A percentile compares a stretch with the other conserved stretches of the same genome.
phyloP scores from a whole-genome alignment of 176 grass and related monocot species.

The sorghum (Sorghum bicolor) region DNA sequence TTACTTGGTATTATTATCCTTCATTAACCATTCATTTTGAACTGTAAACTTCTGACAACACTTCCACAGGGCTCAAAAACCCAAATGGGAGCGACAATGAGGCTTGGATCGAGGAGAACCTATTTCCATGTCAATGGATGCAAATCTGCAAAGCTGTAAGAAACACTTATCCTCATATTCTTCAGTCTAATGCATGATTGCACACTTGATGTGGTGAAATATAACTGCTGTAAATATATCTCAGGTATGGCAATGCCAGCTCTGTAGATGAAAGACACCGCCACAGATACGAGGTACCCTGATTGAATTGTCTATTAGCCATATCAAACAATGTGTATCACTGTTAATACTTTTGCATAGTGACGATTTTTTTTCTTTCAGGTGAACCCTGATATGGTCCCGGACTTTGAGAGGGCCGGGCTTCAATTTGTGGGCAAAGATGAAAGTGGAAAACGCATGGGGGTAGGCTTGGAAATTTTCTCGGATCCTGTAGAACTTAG shows the following conservation, averaged over 20 bases:
- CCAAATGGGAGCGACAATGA: slow-evolving; percentile 97
- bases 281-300: slow-evolving; percentile 87
- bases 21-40: slow-evolving; percentile 23
- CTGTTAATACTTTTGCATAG: background rate
- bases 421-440: slow-evolving; percentile 92
- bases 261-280: slow-evolving; percentile 84
- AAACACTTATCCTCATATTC: slow-evolving; percentile 3
- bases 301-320: slow-evolving; percentile 22
- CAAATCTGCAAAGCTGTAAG: slow-evolving; percentile 88
- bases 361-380: slow-evolving; percentile 36
- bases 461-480: slow-evolving; percentile 46
- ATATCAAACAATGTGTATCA: background rate
- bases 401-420: slow-evolving; percentile 78
- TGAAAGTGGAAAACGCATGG: slow-evolving; percentile 78
- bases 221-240: slow-evolving; percentile 14
- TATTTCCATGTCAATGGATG: slow-evolving; percentile 54
- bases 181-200: background rate
- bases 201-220: background rate
- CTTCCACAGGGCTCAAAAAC: slow-evolving; percentile 77
- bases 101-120: slow-evolving; percentile 88
- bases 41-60: slow-evolving; percentile 23
- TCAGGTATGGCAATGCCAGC: slow-evolving; percentile 66
- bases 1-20: background rate
- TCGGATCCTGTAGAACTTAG: slow-evolving; percentile 30
- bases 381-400: slow-evolving; percentile 94